These are phyloP conservation scores for Proliferodiscus dingleyae DNA, from an alignment of 2,329 filamentous ascomycete genomes.

Conservation along the genomic window DNA sequence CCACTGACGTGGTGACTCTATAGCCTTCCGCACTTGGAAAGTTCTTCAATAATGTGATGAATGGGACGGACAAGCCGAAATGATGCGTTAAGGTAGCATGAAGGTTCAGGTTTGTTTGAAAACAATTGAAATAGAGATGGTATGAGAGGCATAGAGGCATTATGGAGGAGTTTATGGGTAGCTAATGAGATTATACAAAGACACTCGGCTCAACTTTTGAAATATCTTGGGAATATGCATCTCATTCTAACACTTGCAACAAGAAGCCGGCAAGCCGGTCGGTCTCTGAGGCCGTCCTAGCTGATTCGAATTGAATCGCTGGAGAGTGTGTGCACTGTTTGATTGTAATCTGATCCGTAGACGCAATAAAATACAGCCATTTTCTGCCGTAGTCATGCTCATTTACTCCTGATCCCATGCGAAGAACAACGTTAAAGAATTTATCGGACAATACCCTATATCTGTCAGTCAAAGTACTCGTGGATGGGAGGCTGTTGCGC, in stretches of 20 bases:
- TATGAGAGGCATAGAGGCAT: no score
- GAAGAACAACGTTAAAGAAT: slow-evolving; percentile 29
- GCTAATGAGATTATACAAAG: neutral
- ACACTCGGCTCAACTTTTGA: neutral
- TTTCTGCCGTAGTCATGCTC: slow-evolving; percentile 19
- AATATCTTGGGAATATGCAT: neutral
- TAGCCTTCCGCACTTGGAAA: slow-evolving; percentile 18
- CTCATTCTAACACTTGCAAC: neutral
- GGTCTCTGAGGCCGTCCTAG: slow-evolving; percentile 64
- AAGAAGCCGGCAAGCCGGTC: slow-evolving; percentile 66
- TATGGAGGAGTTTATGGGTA: neutral
- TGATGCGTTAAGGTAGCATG: slow-evolving; percentile 7
- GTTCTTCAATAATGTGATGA: slow-evolving; percentile 23
- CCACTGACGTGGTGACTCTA: no score
- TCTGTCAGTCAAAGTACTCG: neutral
- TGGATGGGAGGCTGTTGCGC: neutral
- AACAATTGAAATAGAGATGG: no score
- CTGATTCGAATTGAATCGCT: slow-evolving; percentile 50
- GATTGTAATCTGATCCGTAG: slow-evolving; percentile 33
- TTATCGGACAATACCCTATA: slow-evolving; percentile 96
- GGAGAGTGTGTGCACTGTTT: slow-evolving; percentile 43
- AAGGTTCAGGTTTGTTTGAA: no score
- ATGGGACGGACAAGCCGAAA: slow-evolving; percentile 18
- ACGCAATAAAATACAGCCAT: slow-evolving; percentile 30
- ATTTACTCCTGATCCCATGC: slow-evolving; percentile 27